Conservation (phyloP, 495 filamentous ascomycete species). For the Schizothecium vesticola region DNA sequence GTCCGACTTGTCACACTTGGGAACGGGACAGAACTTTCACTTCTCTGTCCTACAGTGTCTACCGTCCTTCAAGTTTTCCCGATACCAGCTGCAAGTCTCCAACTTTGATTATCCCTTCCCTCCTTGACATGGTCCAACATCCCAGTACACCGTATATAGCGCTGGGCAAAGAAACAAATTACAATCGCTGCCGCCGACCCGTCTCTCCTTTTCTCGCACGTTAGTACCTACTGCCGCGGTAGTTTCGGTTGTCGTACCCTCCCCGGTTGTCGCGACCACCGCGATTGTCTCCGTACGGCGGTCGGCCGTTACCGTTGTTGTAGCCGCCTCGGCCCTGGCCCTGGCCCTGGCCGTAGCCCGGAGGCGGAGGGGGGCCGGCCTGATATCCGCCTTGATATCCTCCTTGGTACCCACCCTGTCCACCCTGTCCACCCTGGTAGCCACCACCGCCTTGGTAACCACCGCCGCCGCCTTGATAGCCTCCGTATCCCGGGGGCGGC, state of each 20-base stretch:
- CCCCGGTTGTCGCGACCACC: conserved; percentile 8
- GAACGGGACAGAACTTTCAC: neutral
- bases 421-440: conserved; percentile 13
- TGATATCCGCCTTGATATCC: conserved; percentile 18
- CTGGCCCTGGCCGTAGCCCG: conserved; percentile 8
- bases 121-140: neutral
- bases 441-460: conserved; percentile 1
- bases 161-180: neutral
- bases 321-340: conserved; percentile 8
- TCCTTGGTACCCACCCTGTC: conserved; percentile 19
- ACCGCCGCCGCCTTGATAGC: conserved; percentile 8
- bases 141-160: neutral
- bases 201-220: neutral
- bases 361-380: neutral
- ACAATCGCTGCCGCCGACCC: neutral
- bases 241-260: conserved; percentile 5
- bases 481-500: conserved; percentile 11
- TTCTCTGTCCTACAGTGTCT: neutral
- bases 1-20: neutral
- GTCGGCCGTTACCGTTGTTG: conserved; percentile 9
- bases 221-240: neutral
- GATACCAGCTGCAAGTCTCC: neutral
- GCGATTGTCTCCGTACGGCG: conserved; percentile 6
- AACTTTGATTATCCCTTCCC: neutral
- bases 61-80: neutral